phyloP scores from a whole-genome alignment of 208 protist species.

The Strigomonas culicis region DNA sequence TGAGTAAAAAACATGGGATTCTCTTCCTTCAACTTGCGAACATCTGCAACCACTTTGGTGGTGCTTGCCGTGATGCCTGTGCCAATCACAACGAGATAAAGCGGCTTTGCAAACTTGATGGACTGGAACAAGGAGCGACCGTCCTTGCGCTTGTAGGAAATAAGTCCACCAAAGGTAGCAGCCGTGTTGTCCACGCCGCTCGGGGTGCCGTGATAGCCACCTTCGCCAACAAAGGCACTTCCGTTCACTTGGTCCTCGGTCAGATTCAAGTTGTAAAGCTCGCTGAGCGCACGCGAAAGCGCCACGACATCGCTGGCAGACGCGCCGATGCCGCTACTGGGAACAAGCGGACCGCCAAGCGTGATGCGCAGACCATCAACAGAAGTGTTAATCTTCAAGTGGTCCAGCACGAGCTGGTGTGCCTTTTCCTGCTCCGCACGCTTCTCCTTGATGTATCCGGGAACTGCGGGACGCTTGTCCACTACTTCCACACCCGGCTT shows the following conservation, averaged over 20 bases:
- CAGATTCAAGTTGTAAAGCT: slow-evolving; percentile 58
- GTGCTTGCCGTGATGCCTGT: slow-evolving; percentile 86
- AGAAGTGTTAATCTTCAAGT: slow-evolving; percentile 64
- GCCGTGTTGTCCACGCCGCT: slow-evolving; percentile 89
- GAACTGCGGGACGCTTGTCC: slow-evolving; percentile 73
- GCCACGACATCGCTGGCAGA: slow-evolving; percentile 78
- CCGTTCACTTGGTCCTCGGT: slow-evolving; percentile 62
- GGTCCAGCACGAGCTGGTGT: slow-evolving; percentile 61
- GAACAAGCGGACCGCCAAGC: slow-evolving; percentile 64
- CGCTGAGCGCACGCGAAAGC: slow-evolving; percentile 69
- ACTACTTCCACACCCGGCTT: slow-evolving; percentile 48
- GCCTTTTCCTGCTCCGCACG: slow-evolving; percentile 74
- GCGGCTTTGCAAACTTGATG: slow-evolving; percentile 23
- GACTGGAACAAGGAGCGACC: slow-evolving; percentile 35
- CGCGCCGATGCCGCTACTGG: slow-evolving; percentile 78
- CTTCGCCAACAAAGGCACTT: slow-evolving; percentile 67
- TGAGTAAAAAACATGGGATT: slow-evolving; percentile 40
- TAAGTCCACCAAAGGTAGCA: slow-evolving; percentile 83
- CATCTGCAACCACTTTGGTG: slow-evolving; percentile 57
- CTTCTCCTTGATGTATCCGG: slow-evolving; percentile 73
- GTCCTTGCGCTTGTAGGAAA: slow-evolving; percentile 43
- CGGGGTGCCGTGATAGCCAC: slow-evolving; percentile 87
- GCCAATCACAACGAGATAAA: slow-evolving; percentile 76
- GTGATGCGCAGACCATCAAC: slow-evolving; percentile 56
- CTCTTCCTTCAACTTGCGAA: slow-evolving; percentile 37